Evolutionary conservation across 306 rosid genomes (phyloP), one percentile per base, ranked within the genome.

Genomic region (Citrullus colocynthis): DNA sequence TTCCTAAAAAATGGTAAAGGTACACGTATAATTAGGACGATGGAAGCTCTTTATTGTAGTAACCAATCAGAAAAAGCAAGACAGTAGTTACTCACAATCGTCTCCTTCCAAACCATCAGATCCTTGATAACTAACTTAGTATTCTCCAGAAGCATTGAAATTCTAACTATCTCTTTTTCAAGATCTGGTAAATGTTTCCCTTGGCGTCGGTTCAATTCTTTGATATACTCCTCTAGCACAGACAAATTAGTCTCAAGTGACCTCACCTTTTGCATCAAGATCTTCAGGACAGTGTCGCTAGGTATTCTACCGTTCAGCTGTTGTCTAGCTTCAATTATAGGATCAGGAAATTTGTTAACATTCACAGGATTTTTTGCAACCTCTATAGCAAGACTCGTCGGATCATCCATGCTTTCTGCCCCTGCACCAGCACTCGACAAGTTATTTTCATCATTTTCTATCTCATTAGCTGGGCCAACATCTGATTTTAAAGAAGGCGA

Each of bases 251-350:
- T 80, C 81, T 91, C 98, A 44, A 90, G 85, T 45, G 93, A 83
- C 81, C 86, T 87, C 79, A 93, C 93, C 81, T 91, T 93, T 85
- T 93, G 94, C 96, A 91, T 90, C 91, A 93, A 86, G 84, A 93
- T 93, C 93, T 88, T 93, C 79, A 93, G 88, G 60, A 93, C 93
- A 74, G 90, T 88, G 82, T 93, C 98, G 45, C 98, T 87, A 14
- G 94, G 87, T 67, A 91, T 76, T 88, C 97, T 90, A 76, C 98
- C 96, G 78, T 86, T 89, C 21, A 85, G 80, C 80, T 91, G 95
- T 52, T 91, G 91, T 78, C 93, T 86, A 20, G 87, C 84, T 61
- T 87, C 93, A 32, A 75, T 75, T 56, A 89, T 90, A 64, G 95
- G 93, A 78, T 93, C 91, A 16, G 91, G 92, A 79, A 86, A 39